Evolutionary conservation across 1,284 basidiomycete genomes (phyloP).

Genomic region (Ustilago trichophora): DNA sequence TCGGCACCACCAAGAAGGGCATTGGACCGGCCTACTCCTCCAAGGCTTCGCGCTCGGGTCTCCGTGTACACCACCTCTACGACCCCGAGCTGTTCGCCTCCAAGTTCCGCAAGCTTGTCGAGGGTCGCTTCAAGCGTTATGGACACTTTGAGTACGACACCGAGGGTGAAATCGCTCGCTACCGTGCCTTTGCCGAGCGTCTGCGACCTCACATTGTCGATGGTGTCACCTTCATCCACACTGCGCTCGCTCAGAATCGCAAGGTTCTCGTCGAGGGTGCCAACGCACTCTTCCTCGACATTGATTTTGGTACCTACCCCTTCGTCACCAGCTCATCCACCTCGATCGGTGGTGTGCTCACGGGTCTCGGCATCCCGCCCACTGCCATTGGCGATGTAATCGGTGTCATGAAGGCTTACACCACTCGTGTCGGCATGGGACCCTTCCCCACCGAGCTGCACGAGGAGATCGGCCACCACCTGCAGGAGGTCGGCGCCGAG

Average conservation of each 20-base stretch:
- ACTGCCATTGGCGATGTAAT: constrained; percentile 83
- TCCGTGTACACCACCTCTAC: constrained; percentile 95
- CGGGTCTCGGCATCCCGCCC: constrained; percentile 93
- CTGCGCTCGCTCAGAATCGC: constrained; percentile 78
- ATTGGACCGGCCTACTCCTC: constrained; percentile 98
- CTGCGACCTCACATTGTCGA: constrained; percentile 89
- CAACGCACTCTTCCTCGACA: constrained; percentile 96
- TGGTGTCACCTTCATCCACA: constrained; percentile 84
- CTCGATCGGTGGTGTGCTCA: constrained; percentile 91
- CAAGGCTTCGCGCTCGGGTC: constrained; percentile 93
- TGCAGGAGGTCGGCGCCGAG: constrained; percentile 93
- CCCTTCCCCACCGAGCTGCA: constrained; percentile 97
- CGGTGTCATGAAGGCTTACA: constrained; percentile 97
- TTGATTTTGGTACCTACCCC: constrained; percentile 97
- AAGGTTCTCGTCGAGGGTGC: constrained; percentile 92
- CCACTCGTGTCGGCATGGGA: constrained; percentile 94
- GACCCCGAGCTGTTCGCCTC: constrained; percentile 83
- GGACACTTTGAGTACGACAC: constrained; percentile 99
- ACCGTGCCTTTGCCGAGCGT: constrained; percentile 85
- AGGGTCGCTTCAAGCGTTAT: constrained; percentile 97
- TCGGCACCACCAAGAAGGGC: constrained; percentile 96
- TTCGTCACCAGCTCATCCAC: constrained; percentile 95
- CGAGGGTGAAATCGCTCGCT: constrained; percentile 91
- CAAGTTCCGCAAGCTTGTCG: constrained; percentile 95
- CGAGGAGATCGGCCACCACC: constrained; percentile 82